Evolutionary conservation across 192 early-diverging fungal species (phyloP), one percentile per base, ranked within the genome.

Genomic region (Mortierella claussenii): DNA sequence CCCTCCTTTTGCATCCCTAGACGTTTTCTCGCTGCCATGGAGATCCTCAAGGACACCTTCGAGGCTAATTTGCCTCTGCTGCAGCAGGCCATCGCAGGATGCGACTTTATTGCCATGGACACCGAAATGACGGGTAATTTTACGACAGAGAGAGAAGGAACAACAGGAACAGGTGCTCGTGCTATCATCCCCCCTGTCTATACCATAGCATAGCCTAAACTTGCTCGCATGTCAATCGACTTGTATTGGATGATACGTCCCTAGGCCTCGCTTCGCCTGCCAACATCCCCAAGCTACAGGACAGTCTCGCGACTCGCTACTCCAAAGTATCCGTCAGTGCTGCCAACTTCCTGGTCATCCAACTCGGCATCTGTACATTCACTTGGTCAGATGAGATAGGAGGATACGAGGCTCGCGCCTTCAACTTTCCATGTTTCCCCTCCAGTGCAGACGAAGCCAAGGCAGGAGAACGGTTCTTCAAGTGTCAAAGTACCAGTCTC

Each of bases 341-440:
- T 13, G 18, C 54, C 12, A 69, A 60, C 31, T 87, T 84, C 65
- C 69, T 78, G 15, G 86, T 94, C 20, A 81, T 89, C 36, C 97
- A 98, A 78, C 89, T 90, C 26, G 97, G 97, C 0, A 68, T 98
- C 32, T 91, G 93, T 51, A 84, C 90, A 13, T 98, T 95, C 71
- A 89, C 85, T 7, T 94, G 91, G 86, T 68, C 78, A 17, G 83
- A 79, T 2, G 55, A 68, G 12, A 49, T 68, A 11, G 57, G 83
- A 11, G 83, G 73, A 32, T 97, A 94, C 76, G 81, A 90, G 42
- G 94, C 92, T 0, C 73, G 81, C 34, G 89, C 97, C 7, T 97
- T 93, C 83, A 98, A 95, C 60, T 95, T 95, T 53, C 94, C 92
- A 61, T 87, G 95, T 17, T 97, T 98, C 59, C 94, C 94, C 10